phyloP scores from a whole-genome alignment of 2,329 filamentous ascomycete species.

The Arthrinium puccinioides region DNA sequence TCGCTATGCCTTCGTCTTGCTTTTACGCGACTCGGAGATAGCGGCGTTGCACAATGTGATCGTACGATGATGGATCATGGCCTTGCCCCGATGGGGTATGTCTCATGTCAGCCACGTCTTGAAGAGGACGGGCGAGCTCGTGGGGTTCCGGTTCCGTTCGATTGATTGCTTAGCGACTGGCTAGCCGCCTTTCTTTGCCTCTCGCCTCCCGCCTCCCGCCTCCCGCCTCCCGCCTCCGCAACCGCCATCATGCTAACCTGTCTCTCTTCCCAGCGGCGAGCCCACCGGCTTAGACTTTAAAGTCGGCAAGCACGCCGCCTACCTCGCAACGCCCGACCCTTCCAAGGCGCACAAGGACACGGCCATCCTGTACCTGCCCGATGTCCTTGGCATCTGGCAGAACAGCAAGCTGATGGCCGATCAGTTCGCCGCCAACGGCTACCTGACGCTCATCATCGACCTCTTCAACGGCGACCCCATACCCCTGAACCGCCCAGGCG shows the following conservation, averaged over 20 bases:
- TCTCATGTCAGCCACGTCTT: too few species aligned
- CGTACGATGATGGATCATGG: too few species aligned
- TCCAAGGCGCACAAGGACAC: slow-evolving; percentile 29
- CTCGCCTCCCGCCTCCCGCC: too few species aligned
- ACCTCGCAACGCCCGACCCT: slow-evolving; percentile 38
- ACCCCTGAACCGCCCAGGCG: slow-evolving; percentile 37
- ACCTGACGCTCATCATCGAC: slow-evolving; percentile 62
- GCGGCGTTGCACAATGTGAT: too few species aligned
- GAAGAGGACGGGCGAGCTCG: too few species aligned
- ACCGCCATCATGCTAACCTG: too few species aligned
- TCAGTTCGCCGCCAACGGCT: slow-evolving; percentile 67
- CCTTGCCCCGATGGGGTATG: too few species aligned
- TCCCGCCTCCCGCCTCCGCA: neutral
- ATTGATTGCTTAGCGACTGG: too few species aligned
- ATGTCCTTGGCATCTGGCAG: slow-evolving; percentile 46
- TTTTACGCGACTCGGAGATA: neutral
- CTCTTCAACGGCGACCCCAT: slow-evolving; percentile 62
- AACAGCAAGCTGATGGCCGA: slow-evolving; percentile 64
- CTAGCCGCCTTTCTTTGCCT: too few species aligned
- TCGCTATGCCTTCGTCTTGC: neutral
- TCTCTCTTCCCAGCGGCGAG: slow-evolving; percentile 31
- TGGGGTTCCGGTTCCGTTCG: too few species aligned
- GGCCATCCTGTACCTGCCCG: slow-evolving; percentile 39
- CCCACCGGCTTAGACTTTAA: slow-evolving; percentile 39
- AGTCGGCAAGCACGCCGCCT: slow-evolving; percentile 39